Evolutionary conservation across 176 grass and related monocot genomes (phyloP), one percentile per base, ranked within the genome.

Genomic region (Pharus latifolius): DNA sequence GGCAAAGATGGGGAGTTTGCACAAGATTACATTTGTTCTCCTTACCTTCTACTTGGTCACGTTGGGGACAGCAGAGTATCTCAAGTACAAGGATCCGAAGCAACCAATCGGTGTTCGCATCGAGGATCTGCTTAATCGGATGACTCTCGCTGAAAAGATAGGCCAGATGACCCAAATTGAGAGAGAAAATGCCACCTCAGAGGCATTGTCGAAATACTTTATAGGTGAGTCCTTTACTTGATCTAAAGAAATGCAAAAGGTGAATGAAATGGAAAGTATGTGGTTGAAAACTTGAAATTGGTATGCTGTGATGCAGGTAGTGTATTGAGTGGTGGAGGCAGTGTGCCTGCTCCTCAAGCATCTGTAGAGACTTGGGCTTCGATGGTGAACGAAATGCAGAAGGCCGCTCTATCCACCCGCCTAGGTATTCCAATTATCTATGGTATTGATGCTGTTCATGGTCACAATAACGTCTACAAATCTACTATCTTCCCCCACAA

Each of bases 131-230:
- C 63, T 93, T 32, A 63, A 65, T 4, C 72, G 75, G 64, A 92
- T 92, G 90, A 92, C 82, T 58, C 90, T 92, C 0, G 90, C 85
- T 0, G 90, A 92, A 48, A 93, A 93, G 76, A 89, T 93, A 7
- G 90, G 90, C 55, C 90, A 89, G 64, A 93, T 93, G 90, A 78
- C 82, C n/a, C 90, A 93, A 17, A 83, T 93, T 11, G 90, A 85
- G 72, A 82, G 74, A 60, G 74, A 60, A 41, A 83, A 64, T 14
- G 90, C 90, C 17, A 89, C 90, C 17, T 27, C 82, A 0, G 78
- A 93, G 25, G 85, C 10, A 3, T 41, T 89, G 20, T 70, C 83
- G 25, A 93, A 89, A 7, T 80, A 89, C 70, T 93, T 86, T 78
- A 89, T 93, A 76, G 90, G 89, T 92, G 15, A 10, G 3, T 24